Evolutionary conservation across 768 basidiomycete species (phyloP).

Genomic region (Roridomyces roridus): DNA sequence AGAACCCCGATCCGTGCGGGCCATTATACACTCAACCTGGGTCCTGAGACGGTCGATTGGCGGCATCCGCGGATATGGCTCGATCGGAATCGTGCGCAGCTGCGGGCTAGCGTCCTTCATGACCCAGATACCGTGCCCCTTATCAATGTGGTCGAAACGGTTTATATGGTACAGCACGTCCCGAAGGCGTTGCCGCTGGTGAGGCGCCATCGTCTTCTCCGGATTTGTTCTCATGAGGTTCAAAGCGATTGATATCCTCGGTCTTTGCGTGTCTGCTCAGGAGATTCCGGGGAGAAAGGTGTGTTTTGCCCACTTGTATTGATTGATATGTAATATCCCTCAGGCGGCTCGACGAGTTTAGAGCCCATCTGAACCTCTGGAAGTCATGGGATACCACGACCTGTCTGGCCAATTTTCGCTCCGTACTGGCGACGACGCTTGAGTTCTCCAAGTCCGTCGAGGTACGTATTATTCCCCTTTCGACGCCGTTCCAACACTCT

Average conservation of each 20-base stretch:
- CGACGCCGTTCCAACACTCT: not conserved
- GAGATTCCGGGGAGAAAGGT: not conserved
- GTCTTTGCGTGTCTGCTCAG: conserved; percentile 10
- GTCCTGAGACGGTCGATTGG: conserved; percentile 17
- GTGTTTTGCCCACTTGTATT: no score
- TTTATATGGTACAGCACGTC: not conserved
- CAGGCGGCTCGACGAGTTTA: conserved; percentile 11
- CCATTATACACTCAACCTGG: conserved; percentile 15
- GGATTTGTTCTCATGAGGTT: not conserved
- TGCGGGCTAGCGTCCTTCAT: not conserved
- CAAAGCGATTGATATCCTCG: conserved; percentile 12
- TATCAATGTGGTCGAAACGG: conserved; percentile 7
- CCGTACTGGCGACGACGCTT: conserved; percentile 6
- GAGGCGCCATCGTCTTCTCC: not conserved
- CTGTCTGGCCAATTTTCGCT: conserved; percentile 19
- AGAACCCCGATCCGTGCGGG: not conserved
- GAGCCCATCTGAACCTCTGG: conserved; percentile 8
- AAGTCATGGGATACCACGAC: conserved; percentile 15
- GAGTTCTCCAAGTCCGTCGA: conserved; percentile 14
- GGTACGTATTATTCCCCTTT: not conserved
- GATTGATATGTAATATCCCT: no score
- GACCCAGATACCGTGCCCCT: not conserved
- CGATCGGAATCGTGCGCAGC: not conserved
- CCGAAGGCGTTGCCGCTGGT: conserved; percentile 11
- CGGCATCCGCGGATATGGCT: conserved; percentile 8